A percentile compares a stretch with the other conserved stretches of the same genome.
phyloP scores from a whole-genome alignment of 768 basidiomycete species.

The Podaxis carcinomalis region DNA sequence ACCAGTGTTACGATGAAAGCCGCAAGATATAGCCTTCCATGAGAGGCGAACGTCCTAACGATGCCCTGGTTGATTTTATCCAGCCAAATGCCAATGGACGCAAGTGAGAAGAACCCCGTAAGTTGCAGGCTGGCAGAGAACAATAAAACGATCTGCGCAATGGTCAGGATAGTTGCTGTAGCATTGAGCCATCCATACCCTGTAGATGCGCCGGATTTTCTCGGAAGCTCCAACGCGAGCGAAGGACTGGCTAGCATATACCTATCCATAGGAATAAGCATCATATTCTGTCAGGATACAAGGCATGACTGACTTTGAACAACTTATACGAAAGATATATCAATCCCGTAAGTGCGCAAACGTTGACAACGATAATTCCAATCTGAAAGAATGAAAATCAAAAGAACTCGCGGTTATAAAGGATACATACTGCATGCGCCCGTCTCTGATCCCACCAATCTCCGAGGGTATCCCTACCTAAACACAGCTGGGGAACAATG shows the following conservation, averaged over 20 bases:
- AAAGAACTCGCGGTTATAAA: neutral
- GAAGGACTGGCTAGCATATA: slow-evolving; percentile 42
- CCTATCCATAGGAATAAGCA: slow-evolving; percentile 15
- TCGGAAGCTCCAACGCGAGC: slow-evolving; percentile 45
- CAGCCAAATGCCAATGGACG: slow-evolving; percentile 45
- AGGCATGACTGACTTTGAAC: slow-evolving; percentile 29
- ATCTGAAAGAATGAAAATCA: slow-evolving; percentile 24
- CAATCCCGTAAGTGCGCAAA: slow-evolving; percentile 30
- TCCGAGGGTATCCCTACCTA: slow-evolving; percentile 34
- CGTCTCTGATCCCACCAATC: slow-evolving; percentile 36
- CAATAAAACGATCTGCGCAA: slow-evolving; percentile 39
- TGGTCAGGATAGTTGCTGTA: neutral
- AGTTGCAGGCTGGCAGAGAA: slow-evolving; percentile 47
- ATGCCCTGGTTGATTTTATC: slow-evolving; percentile 36
- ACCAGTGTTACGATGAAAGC: slow-evolving; percentile 35
- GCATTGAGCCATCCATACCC: slow-evolving; percentile 23
- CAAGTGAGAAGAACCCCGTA: slow-evolving; percentile 43
- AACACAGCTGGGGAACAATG: slow-evolving; percentile 35
- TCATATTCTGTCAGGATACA: neutral
- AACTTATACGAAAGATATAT: slow-evolving; percentile 36
- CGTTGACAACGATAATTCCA: slow-evolving; percentile 36
- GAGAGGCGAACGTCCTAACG: slow-evolving; percentile 28
- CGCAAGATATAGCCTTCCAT: slow-evolving; percentile 33
- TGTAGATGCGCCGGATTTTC: slow-evolving; percentile 41
- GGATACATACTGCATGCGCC: slow-evolving; percentile 30